Percentiles rank a stretch among this genome's conserved stretches.
These are phyloP conservation scores for Phytophthora aleatoria DNA, from an alignment of 352 stramenopile genomes.

Conservation along the genomic window DNA sequence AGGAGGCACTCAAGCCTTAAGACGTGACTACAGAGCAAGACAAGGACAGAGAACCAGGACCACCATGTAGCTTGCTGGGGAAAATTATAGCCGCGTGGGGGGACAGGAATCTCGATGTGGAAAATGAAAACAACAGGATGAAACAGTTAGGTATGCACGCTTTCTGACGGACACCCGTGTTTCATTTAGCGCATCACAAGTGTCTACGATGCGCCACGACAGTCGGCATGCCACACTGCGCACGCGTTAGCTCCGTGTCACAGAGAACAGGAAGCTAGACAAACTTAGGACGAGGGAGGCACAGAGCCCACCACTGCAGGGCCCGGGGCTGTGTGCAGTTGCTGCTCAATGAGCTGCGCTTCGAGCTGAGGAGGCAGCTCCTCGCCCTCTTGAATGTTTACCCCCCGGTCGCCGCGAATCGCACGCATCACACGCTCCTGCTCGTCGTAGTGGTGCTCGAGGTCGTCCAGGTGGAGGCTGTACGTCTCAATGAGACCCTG, in stretches of 20 bases:
- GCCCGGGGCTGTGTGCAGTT: conserved; percentile 31
- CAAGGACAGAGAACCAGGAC: neutral
- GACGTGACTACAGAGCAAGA: conserved; percentile 15
- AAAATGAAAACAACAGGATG: conserved; percentile 35
- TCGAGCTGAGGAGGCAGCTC: conserved; percentile 39
- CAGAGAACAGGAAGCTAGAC: conserved; percentile 8
- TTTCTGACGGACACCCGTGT: conserved; percentile 25
- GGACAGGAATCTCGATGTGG: conserved; percentile 13
- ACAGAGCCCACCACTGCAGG: conserved; percentile 26
- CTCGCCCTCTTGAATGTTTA: conserved; percentile 35
- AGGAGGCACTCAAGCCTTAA: conserved; percentile 68
- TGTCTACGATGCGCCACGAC: conserved; percentile 22
- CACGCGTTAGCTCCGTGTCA: neutral
- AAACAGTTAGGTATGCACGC: conserved; percentile 28
- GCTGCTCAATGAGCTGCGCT: conserved; percentile 42
- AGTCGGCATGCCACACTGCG: conserved; percentile 2
- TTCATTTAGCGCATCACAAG: conserved; percentile 23
- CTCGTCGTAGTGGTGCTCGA: conserved; percentile 84
- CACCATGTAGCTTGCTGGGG: neutral
- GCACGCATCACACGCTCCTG: conserved; percentile 82
- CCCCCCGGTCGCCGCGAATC: conserved; percentile 66
- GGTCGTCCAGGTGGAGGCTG: conserved; percentile 85
- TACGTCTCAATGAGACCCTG: conserved; percentile 90
- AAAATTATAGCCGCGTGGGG: neutral
- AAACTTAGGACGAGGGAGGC: conserved; percentile 20